Percentiles rank a stretch among this genome's conserved stretches.
Evolutionary conservation across 1,139 yeast species (phyloP).

Genomic region (Hemisphaericaspora lyxosophila): DNA sequence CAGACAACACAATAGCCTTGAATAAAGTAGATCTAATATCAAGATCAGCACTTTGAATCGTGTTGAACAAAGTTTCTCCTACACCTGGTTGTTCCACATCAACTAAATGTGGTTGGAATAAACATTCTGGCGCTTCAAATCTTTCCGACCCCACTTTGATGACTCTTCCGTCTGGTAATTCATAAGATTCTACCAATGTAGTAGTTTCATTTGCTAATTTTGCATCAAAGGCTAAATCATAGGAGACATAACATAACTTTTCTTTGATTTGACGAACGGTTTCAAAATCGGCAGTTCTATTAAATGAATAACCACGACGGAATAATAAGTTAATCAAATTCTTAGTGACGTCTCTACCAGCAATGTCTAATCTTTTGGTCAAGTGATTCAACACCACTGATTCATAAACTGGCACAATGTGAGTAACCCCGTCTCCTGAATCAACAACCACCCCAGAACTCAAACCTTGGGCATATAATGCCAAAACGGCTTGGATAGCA

Average conservation of each 20-base stretch:
- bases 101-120: constrained; percentile 95
- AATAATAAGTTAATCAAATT: constrained; percentile 85
- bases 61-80: constrained; percentile 88
- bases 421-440: constrained; percentile 87
- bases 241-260: constrained; percentile 90
- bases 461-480: constrained; percentile 94
- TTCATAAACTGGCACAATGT: constrained; percentile 96
- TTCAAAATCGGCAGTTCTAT: constrained; percentile 97
- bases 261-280: constrained; percentile 98
- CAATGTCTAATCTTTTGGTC: constrained; percentile 91
- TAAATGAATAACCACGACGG: constrained; percentile 96
- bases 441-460: constrained; percentile 99
- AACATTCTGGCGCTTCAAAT: constrained; percentile 97
- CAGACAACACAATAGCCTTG: constrained; percentile 90
- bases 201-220: constrained; percentile 92
- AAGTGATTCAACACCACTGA: constrained; percentile 92
- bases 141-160: constrained; percentile 94
- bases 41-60: constrained; percentile 91
- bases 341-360: constrained; percentile 97
- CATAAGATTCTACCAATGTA: constrained; percentile 84
- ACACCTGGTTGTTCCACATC: constrained; percentile 97
- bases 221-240: constrained; percentile 86
- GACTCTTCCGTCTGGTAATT: constrained; percentile 94
- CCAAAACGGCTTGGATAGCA: constrained; percentile 97
- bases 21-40: constrained; percentile 87